Conservation (phyloP, 495 filamentous ascomycete genomes). For the Daldinia loculata region DNA sequence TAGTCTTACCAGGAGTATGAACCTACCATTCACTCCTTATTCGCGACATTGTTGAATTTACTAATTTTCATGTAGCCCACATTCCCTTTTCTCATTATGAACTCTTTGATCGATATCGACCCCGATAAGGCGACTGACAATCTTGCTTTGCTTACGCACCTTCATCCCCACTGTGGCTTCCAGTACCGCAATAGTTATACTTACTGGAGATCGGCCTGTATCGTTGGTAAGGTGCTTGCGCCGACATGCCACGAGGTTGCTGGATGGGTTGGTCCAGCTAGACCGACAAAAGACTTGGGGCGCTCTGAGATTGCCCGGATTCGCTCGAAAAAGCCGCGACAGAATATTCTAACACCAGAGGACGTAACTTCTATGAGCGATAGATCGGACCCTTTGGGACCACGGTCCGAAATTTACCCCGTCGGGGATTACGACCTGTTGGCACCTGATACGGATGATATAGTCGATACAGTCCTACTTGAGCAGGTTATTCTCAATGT, state of each 20-base stretch:
- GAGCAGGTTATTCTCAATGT: slow-evolving; percentile 66
- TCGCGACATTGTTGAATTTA: background rate
- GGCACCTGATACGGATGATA: slow-evolving; percentile 58
- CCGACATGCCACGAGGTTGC: slow-evolving; percentile 75
- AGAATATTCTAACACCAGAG: slow-evolving; percentile 54
- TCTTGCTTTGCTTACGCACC: slow-evolving; percentile 67
- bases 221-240: slow-evolving; percentile 79
- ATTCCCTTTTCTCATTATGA: slow-evolving; percentile 77
- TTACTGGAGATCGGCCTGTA: slow-evolving; percentile 73
- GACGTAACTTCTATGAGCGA: slow-evolving; percentile 67
- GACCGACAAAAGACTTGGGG: slow-evolving; percentile 66
- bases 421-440: slow-evolving; percentile 69
- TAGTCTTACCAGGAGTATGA: slow-evolving; percentile 69
- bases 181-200: slow-evolving; percentile 73
- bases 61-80: slow-evolving; percentile 51
- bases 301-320: slow-evolving; percentile 71
- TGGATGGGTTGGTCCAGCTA: slow-evolving; percentile 74
- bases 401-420: slow-evolving; percentile 63
- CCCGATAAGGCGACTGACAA: slow-evolving; percentile 64
- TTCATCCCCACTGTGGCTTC: slow-evolving; percentile 71
- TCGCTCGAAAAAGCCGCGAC: slow-evolving; percentile 59
- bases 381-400: slow-evolving; percentile 72
- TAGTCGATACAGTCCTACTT: slow-evolving; percentile 69
- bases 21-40: background rate
- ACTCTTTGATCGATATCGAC: slow-evolving; percentile 75